Base-by-base conservation (phyloP, 2,329 filamentous ascomycete genomes). In the Fusarium decemcellulare region DNA sequence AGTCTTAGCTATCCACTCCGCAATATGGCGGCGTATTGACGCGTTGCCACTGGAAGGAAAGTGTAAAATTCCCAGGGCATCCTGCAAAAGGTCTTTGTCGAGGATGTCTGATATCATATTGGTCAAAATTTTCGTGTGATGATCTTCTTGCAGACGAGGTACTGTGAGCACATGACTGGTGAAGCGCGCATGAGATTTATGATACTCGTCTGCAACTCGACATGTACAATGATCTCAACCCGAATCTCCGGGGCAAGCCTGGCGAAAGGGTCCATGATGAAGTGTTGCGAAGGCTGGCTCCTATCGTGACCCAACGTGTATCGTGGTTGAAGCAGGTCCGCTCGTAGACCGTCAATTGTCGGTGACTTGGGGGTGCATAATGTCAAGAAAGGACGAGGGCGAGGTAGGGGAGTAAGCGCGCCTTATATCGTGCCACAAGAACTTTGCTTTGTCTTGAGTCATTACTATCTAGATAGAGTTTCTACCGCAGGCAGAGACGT, bases 91-190 rank as follows among this genome's bases (percentile, higher is more conserved):
- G 2, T 60, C 27, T 0, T 23, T 23, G 2, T 23, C 37, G 4
- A 6, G 18, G 14, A 32, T 2, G 18, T 23, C 18, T 23, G 18
- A 23, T 23, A 23, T 23, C 6, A 52, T 7, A 0, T 37, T 52
- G 15, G 36, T n/a, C 3, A 51, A 11, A 37, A 36, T 8, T 10
- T n/a, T 11, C 10, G 40, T 5, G 30, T 30, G 6, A 66, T 42
- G 5, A 23, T 40, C 3, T 48, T 3, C 1, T 44, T 37, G 15
- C 50, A n/a, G 7, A 2, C 1, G 1, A 3, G 36, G 16, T 56
- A 62, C 15, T 58, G 62, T 7, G 37, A 32, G 2, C 61, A 47
- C 63, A 67, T 59, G 2, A 23, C 32, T 6, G 64, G 58, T 0
- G 58, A 67, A 8, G 58, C 53, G 30, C 27, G 47, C 8, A 52